These are phyloP conservation scores for Diplogelasinospora grovesii DNA, from an alignment of 495 filamentous ascomycete species.

Conservation along the genomic window DNA sequence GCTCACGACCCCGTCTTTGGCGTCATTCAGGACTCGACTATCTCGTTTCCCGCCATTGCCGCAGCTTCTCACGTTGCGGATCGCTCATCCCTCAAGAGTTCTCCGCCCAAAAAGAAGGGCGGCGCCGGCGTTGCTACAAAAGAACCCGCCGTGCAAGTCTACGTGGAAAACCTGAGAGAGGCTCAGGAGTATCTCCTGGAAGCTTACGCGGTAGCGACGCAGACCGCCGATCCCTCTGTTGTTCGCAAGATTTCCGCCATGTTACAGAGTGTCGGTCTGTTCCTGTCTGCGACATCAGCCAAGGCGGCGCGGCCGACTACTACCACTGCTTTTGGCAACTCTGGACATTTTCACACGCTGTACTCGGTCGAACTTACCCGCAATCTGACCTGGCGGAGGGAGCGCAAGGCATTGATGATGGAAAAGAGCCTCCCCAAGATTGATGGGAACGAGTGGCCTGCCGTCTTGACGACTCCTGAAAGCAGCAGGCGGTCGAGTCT, in stretches of 20 bases:
- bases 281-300: conserved; percentile 55
- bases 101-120: conserved; percentile 25
- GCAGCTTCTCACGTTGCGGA: conserved; percentile 13
- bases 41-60: conserved; percentile 66
- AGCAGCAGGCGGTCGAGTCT: conserved; percentile 28
- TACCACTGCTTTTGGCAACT: too few relatives aligned
- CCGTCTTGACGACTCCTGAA: conserved; percentile 14
- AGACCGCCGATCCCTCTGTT: conserved; percentile 38
- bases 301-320: too few relatives aligned
- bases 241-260: conserved; percentile 53
- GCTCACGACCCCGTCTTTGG: conserved; percentile 77
- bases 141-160: conserved; percentile 31
- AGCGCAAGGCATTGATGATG: conserved; percentile 45
- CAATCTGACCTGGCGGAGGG: conserved; percentile 52
- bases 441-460: conserved; percentile 23
- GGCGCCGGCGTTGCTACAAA: conserved; percentile 17
- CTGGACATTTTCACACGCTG: conserved; percentile 51
- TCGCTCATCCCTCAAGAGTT: conserved; percentile 15
- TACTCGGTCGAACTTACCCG: conserved; percentile 58
- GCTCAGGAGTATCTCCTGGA: conserved; percentile 55
- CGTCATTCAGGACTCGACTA: conserved; percentile 83
- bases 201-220: conserved; percentile 47
- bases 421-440: conserved; percentile 27
- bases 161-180: conserved; percentile 51
- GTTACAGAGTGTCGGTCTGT: conserved; percentile 55